Evolutionary conservation across 1,284 basidiomycete genomes (phyloP).

Genomic region (Dichomitus squalens): DNA sequence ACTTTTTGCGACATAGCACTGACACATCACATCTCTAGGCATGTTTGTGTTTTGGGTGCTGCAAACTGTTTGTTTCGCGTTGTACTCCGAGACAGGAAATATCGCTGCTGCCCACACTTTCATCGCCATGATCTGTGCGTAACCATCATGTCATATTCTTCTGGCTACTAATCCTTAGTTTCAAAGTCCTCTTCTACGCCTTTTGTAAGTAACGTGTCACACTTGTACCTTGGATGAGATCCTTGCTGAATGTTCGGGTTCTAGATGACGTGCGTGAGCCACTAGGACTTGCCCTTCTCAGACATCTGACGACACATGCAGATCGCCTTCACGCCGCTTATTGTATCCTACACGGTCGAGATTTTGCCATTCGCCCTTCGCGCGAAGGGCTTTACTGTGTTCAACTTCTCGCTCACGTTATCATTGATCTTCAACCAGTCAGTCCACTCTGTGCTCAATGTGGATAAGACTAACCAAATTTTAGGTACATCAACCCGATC

Average conservation of each 20-base stretch:
- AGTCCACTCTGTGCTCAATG: constrained; percentile 6
- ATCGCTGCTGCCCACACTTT: constrained; percentile 43
- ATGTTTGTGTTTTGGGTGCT: constrained; percentile 46
- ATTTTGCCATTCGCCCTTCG: constrained; percentile 59
- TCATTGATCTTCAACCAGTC: constrained; percentile 65
- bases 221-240: background rate
- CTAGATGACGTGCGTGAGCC: constrained; percentile 34
- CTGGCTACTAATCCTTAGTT: background rate
- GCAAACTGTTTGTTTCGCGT: constrained; percentile 45
- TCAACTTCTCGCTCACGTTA: constrained; percentile 51
- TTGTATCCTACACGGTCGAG: constrained; percentile 60
- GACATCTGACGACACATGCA: constrained; percentile 10
- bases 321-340: constrained; percentile 57
- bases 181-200: constrained; percentile 41
- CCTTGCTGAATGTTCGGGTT: background rate
- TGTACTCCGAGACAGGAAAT: constrained; percentile 38
- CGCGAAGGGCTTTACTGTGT: constrained; percentile 63
- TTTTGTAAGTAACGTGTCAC: constrained; percentile 41
- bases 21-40: constrained; percentile 22
- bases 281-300: background rate
- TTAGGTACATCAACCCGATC: constrained; percentile 45
- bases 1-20: background rate
- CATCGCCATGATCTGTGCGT: constrained; percentile 52
- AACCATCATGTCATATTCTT: background rate
- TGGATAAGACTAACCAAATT: background rate